Conservation (phyloP, 73 alveolate genomes). For the Paramecium sonneborni region DNA sequence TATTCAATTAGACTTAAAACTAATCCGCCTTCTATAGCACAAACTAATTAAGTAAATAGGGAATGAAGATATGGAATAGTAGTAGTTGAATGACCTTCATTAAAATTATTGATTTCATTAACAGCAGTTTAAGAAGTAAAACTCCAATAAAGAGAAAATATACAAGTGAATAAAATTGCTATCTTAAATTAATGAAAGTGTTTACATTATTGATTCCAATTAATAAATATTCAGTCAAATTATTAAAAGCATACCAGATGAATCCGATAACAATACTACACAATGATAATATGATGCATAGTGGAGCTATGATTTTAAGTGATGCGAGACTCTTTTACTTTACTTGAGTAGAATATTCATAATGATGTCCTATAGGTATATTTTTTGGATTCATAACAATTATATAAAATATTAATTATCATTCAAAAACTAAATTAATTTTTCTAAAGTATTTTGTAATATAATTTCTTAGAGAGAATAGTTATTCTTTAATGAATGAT, state of each 20-base stretch:
- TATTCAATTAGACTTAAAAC: background rate
- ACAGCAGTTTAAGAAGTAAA: background rate
- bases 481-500: background rate
- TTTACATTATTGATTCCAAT: conserved; percentile 10
- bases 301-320: background rate
- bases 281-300: background rate
- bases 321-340: background rate
- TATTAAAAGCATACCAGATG: conserved; percentile 4
- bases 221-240: background rate
- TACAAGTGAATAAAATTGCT: background rate
- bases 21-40: background rate
- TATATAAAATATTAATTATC: conserved; percentile 6
- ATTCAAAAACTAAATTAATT: background rate
- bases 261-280: background rate
- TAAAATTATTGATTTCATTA: background rate
- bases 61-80: conserved; percentile 2
- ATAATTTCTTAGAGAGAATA: background rate
- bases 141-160: background rate
- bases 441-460: background rate
- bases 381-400: background rate
- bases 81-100: background rate
- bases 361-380: background rate
- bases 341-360: background rate
- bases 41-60: background rate
- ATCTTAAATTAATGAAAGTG: background rate